These are phyloP conservation scores for Fusarium euwallaceae DNA, from an alignment of 2,329 filamentous ascomycete species.

Conservation along the genomic window DNA sequence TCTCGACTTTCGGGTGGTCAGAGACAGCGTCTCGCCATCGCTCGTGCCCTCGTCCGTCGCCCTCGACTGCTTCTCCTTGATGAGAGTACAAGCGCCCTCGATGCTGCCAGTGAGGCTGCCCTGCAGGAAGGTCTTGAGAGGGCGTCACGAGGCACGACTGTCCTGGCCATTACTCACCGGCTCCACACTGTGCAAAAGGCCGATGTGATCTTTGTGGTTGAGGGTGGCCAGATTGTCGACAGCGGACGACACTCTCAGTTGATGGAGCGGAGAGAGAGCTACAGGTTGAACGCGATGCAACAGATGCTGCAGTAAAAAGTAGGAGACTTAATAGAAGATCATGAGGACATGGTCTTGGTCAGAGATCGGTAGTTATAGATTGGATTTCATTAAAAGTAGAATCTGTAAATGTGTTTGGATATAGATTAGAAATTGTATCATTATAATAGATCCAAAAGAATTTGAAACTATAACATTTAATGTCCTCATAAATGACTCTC, in stretches of 20 bases:
- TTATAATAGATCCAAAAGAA: background rate
- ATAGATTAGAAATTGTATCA: constrained; percentile 1
- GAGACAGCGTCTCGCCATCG: constrained; percentile 82
- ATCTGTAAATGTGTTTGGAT: background rate
- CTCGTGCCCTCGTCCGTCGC: constrained; percentile 78
- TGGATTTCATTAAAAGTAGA: background rate
- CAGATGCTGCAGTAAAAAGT: constrained; percentile 56
- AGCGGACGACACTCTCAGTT: constrained; percentile 66
- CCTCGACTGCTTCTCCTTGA: constrained; percentile 83
- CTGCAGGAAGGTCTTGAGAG: constrained; percentile 76
- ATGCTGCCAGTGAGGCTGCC: constrained; percentile 75
- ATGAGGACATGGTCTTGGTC: background rate
- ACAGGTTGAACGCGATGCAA: constrained; percentile 64
- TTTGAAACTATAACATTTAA: background rate
- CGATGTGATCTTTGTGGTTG: constrained; percentile 68
- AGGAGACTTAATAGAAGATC: background rate
- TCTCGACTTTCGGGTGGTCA: constrained; percentile 83
- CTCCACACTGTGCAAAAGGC: constrained; percentile 68
- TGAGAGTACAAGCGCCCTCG: constrained; percentile 84
- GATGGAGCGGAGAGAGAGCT: constrained; percentile 64
- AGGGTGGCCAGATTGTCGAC: constrained; percentile 65
- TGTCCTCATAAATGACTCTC: background rate
- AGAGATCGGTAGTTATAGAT: background rate
- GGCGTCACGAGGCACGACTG: constrained; percentile 65
- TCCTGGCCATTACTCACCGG: constrained; percentile 70